Base-by-base conservation (phyloP, 345 rosid species). In the Citrus medica region DNA sequence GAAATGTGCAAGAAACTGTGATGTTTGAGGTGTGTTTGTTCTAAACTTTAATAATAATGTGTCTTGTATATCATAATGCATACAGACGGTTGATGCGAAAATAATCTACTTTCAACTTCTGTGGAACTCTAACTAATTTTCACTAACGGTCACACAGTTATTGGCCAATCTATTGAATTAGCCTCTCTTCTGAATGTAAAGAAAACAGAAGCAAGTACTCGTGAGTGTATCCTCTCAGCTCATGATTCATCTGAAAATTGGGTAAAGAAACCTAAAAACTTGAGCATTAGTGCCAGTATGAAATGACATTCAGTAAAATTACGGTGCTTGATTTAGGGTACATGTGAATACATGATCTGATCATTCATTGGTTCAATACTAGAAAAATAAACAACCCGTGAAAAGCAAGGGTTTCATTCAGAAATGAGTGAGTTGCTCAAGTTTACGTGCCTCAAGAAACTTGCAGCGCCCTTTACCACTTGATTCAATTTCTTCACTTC, bases 381-480 rank as follows among this genome's bases (percentile, higher is more conserved):
- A 24, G 21, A 30, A 32, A 76, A 35, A 67, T 13, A 24, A 24
- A 63, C 55, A 33, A 66, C 35, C 3, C 0, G 21, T 6, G 22
- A 12, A 58, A 72, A 73, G 38, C 75, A 67, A 37, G 56, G 46
- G 38, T 67, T 48, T 62, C 62, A 65, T 9, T 89, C 88, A 93
- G 82, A 95, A 92, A 80, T 80, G 89, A 82, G 88, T 65, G 74
- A 93, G 83, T 77, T 86, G 97, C 84, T 92, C 91, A 59, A 93
- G 94, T 82, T 89, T 90, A 73, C 97, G 92, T 62, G 97, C 63
- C 71, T 88, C 91, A 81, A 93, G 87, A 84, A 95, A 92, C 71
- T 93, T 93, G 89, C 98, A 90, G 21, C 99, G 92, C 35, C 98
- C 94, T 82, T 89, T 90, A 9, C 93, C 97, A 78, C 93, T 90